Base-by-base conservation (phyloP, 1,284 basidiomycete genomes). In the Waitea zeae region DNA sequence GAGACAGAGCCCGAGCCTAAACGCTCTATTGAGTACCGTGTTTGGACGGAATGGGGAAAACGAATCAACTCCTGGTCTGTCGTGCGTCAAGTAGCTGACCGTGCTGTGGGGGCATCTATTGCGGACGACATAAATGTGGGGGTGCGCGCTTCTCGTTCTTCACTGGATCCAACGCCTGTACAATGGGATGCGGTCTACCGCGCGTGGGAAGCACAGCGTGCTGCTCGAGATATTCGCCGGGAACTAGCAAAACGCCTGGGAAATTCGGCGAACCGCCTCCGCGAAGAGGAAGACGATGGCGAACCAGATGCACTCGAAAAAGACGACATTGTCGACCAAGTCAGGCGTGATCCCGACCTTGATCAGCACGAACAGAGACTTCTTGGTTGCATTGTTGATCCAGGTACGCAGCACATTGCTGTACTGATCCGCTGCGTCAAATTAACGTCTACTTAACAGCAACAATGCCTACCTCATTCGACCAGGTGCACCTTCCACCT, bases 401-500 rank as follows among this genome's bases (percentile, higher is more conserved):
- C 82, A 31, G 61, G 78, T 73, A 53, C 53, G 64, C 50, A 46
- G 13, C 37, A 49, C 28, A n/a, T n/a, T n/a, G n/a, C n/a, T n/a
- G n/a, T n/a, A n/a, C n/a, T n/a, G n/a, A n/a, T n/a, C n/a, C n/a
- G n/a, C n/a, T n/a, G n/a, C n/a, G n/a, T n/a, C n/a, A n/a, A n/a
- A n/a, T n/a, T n/a, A n/a, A n/a, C n/a, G n/a, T n/a, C n/a, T n/a
- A n/a, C n/a, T n/a, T n/a, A n/a, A 6, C 43, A 82, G 79, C 55
- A 27, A 62, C 76, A 0, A 71, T 86, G 56, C 65, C 76, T n/a
- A 88, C 86, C 5, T 74, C 78, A 1, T 92, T 92, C 53, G 61
- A 62, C 34, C 79, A 89, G 44, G 87, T 92, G n/a, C 84, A 90
- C 50, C 66, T 93, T 20, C 86, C 87, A 11, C 53, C 69, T 13